Evolutionary conservation across 306 rosid genomes (phyloP).

Genomic region (Dalbergia cultrata): DNA sequence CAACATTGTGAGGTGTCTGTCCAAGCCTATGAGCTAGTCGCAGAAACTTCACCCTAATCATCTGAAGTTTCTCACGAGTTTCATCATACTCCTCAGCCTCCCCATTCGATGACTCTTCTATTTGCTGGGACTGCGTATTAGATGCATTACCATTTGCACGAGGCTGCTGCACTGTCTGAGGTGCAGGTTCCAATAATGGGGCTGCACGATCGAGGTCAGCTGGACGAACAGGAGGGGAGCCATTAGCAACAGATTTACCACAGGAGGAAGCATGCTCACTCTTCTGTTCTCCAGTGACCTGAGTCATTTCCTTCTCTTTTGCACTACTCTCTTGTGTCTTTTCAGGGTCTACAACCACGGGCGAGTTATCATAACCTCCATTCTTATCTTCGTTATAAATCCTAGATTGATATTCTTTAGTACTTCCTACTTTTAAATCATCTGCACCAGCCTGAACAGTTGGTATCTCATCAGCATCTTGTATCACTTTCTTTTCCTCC

Average conservation of each 20-base stretch:
- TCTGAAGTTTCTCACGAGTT: conserved; percentile 97
- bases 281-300: conserved; percentile 45
- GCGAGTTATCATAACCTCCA: conserved; percentile 40
- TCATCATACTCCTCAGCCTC: conserved; percentile 92
- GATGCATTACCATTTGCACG: conserved; percentile 77
- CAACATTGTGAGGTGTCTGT: conserved; percentile 99
- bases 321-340: conserved; percentile 54
- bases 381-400: conserved; percentile 47
- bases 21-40: conserved; percentile 96
- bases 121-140: conserved; percentile 69
- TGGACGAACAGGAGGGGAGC: conserved; percentile 71
- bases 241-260: conserved; percentile 59
- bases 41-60: conserved; percentile 93
- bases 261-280: conserved; percentile 53
- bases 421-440: not conserved
- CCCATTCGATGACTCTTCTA: conserved; percentile 76
- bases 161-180: conserved; percentile 79
- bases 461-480: not conserved
- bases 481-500: conserved; percentile 1
- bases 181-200: conserved; percentile 78
- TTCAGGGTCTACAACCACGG: conserved; percentile 53
- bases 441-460: not conserved
- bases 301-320: conserved; percentile 52
- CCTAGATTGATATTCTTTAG: conserved; percentile 43
- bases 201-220: conserved; percentile 95